phyloP scores from a whole-genome alignment of 73 alveolate genomes.

The Blepharisma japonicum region DNA sequence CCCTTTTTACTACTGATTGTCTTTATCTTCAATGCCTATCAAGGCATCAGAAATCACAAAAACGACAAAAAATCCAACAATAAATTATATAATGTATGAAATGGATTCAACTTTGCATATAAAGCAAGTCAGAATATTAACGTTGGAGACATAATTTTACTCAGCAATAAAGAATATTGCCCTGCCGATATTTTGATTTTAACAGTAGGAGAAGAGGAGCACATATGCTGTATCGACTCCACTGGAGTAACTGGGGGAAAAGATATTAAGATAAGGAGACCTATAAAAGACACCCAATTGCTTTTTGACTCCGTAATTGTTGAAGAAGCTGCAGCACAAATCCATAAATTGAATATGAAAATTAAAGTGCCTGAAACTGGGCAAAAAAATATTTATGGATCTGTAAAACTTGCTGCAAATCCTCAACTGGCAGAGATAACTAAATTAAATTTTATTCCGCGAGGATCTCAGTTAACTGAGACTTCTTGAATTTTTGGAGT shows the following conservation, averaged over 20 bases:
- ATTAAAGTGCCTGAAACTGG: constrained; percentile 59
- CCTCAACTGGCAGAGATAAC: constrained; percentile 62
- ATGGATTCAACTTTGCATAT: no score
- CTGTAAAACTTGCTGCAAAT: constrained; percentile 29
- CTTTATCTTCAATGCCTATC: no score
- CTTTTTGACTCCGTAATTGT: not conserved
- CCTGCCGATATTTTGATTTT: constrained; percentile 17
- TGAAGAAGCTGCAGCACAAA: not conserved
- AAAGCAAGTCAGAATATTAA: constrained; percentile 1
- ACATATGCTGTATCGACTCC: constrained; percentile 18
- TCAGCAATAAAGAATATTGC: constrained; percentile 9
- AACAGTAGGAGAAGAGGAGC: constrained; percentile 17
- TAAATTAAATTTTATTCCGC: constrained; percentile 58
- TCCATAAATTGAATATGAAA: not conserved
- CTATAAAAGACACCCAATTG: constrained; percentile 6
- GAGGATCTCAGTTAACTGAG: constrained; percentile 88
- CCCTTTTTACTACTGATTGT: no score
- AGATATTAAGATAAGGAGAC: not conserved
- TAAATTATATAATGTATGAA: no score
- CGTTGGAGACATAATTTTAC: constrained; percentile 43
- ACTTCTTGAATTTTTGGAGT: constrained; percentile 89
- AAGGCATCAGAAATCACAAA: no score
- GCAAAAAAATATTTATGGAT: constrained; percentile 64
- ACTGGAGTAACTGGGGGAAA: not conserved
- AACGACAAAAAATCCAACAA: no score